phyloP scores from a whole-genome alignment of 441 rosid species.

The Theobroma grandiflorum region DNA sequence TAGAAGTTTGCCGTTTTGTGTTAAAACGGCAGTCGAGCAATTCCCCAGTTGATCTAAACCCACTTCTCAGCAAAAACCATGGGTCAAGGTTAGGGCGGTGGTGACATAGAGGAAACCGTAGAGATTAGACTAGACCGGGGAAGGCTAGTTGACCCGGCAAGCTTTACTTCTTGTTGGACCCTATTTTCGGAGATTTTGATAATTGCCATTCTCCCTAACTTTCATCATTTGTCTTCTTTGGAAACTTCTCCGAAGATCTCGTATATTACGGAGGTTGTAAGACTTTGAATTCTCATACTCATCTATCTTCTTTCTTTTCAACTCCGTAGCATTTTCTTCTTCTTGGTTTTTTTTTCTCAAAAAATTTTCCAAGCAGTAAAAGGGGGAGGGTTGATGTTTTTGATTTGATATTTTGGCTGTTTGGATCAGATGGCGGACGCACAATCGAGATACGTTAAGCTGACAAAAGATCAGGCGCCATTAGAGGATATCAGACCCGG shows the following conservation, averaged over 20 bases:
- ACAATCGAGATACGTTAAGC: slow-evolving; percentile 68
- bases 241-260: slow-evolving; percentile 10
- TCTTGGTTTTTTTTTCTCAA: background rate
- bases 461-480: slow-evolving; percentile 69
- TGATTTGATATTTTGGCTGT: background rate
- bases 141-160: background rate
- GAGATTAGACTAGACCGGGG: background rate
- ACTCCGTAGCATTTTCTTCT: background rate
- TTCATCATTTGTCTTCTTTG: background rate
- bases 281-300: background rate
- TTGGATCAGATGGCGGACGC: slow-evolving; percentile 63
- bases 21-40: background rate
- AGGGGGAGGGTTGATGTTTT: background rate
- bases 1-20: background rate
- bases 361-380: background rate
- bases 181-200: background rate
- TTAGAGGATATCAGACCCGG: slow-evolving; percentile 74
- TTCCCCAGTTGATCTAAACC: background rate
- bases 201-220: background rate
- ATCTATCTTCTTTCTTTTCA: background rate
- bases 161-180: background rate
- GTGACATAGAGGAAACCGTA: background rate
- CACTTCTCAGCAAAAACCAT: background rate
- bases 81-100: background rate
- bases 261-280: background rate